Base-by-base conservation (phyloP, 108 stramenopile species). In the Nannochloropsis gaditana region DNA sequence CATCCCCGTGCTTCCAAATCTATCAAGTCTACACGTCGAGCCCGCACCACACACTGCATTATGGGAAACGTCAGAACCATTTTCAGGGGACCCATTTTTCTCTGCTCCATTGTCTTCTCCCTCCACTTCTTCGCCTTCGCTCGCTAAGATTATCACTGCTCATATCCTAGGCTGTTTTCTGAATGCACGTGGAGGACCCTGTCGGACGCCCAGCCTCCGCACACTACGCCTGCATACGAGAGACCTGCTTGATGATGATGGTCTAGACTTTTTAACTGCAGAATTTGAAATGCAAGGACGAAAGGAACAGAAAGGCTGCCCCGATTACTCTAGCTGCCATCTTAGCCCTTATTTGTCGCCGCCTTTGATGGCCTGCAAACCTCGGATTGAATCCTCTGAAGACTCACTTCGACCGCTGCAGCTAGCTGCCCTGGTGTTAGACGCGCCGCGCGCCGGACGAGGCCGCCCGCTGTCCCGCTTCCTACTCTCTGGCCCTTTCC, bases 41-140 rank as follows among this genome's bases (percentile, higher is more conserved):
- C 59, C 59, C n/a, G 59, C 59, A 73, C 19, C n/a, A 15, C 19
- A 1, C 8, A 15, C 19, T n/a, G 15, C 59, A 4, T n/a, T 15
- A n/a, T 8, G 3, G 3, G 59, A 73, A n/a, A n/a, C 6, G 19
- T 2, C 59, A 15, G 19, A n/a, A n/a, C 59, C 59, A 73, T 6
- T 2, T 2, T n/a, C 59, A 73, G 59, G 19, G 59, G 19, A 15
- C 59, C 15, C 59, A 73, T 73, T 73, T 6, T 73, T 2, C 59
- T 73, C 59, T n/a, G 4, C 3, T 73, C 8, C 59, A 73, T 73
- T n/a, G 19, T 73, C 2, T 73, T n/a, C 59, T 73, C 8, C 59
- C 59, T 73, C 59, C n/a, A n/a, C 15, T 73, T 73, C 59, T n/a
- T 73, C 59, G 59, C n/a, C 59, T n/a, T 73, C 59, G n/a, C 59